Conservation (phyloP, 768 basidiomycete species). For the Mrakia gelida region DNA sequence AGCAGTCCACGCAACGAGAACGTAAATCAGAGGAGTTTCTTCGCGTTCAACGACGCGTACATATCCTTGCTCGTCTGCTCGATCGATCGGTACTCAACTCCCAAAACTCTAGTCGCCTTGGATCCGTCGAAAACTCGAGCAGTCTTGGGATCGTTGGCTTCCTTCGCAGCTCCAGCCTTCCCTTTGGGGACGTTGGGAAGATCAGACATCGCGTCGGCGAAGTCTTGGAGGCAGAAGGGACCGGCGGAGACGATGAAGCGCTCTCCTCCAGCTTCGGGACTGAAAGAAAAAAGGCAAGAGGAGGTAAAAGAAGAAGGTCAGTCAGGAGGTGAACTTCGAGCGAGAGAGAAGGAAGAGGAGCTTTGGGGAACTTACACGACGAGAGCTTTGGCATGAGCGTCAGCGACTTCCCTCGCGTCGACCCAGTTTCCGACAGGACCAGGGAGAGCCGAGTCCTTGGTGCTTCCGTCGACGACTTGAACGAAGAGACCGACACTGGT, state of each 20-base stretch:
- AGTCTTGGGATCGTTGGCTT: slow-evolving; percentile 4
- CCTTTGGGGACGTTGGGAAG: slow-evolving; percentile 20
- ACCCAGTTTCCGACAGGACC: slow-evolving; percentile 36
- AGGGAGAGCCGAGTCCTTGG: slow-evolving; percentile 28
- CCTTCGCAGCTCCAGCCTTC: slow-evolving; percentile 5
- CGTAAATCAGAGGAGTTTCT: neutral
- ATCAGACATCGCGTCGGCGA: slow-evolving; percentile 11
- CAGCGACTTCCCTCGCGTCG: slow-evolving; percentile 51
- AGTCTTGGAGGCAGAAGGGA: neutral
- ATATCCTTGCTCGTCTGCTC: slow-evolving; percentile 24
- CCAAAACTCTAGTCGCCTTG: slow-evolving; percentile 22
- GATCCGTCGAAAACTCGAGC: neutral
- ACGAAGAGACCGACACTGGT: slow-evolving; percentile 40
- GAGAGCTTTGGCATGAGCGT: slow-evolving; percentile 55
- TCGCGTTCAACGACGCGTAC: neutral
- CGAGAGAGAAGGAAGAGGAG: too few species aligned
- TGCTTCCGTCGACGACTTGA: slow-evolving; percentile 27
- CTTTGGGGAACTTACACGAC: slow-evolving; percentile 41
- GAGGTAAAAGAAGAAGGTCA: too few species aligned
- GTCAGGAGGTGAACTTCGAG: too few species aligned
- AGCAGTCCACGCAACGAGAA: too few species aligned
- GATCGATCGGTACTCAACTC: slow-evolving; percentile 18
- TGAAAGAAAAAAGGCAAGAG: too few species aligned
- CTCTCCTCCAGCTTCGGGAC: slow-evolving; percentile 54
- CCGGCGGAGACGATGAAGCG: slow-evolving; percentile 53